Evolutionary conservation across 2,329 filamentous ascomycete species (phyloP).

Genomic region (Metarhizium guizhouense): DNA sequence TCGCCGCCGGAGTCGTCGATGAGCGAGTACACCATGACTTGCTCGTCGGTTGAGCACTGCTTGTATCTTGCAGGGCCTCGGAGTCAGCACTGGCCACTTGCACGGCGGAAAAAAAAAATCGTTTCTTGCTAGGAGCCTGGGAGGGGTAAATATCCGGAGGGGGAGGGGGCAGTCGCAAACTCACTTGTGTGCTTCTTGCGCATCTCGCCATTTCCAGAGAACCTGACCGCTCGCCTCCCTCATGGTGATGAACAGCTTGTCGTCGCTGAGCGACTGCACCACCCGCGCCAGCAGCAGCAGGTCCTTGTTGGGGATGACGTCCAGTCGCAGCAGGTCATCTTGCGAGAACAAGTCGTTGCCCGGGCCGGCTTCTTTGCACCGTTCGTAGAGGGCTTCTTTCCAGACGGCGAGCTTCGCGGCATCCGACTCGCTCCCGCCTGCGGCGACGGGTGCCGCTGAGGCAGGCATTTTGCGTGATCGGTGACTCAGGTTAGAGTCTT

Average conservation of each 20-base stretch:
- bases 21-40: slow-evolving; percentile 74
- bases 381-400: slow-evolving; percentile 49
- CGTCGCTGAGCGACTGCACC: slow-evolving; percentile 48
- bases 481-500: background rate
- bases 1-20: slow-evolving; percentile 80
- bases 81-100: too few relatives aligned
- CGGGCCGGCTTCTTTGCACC: slow-evolving; percentile 40
- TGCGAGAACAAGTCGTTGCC: slow-evolving; percentile 46
- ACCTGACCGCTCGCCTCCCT: slow-evolving; percentile 30
- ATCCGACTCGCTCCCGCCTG: slow-evolving; percentile 22
- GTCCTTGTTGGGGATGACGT: slow-evolving; percentile 49
- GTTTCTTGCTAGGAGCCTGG: too few relatives aligned
- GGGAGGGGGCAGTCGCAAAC: slow-evolving; percentile 9
- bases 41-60: slow-evolving; percentile 58
- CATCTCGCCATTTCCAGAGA: slow-evolving; percentile 48
- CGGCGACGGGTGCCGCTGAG: slow-evolving; percentile 14
- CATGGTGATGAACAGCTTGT: slow-evolving; percentile 47
- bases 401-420: slow-evolving; percentile 38
- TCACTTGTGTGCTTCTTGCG: slow-evolving; percentile 54
- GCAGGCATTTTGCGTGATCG: slow-evolving; percentile 16
- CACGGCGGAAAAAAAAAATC: too few relatives aligned
- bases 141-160: background rate
- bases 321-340: slow-evolving; percentile 46
- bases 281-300: slow-evolving; percentile 44
- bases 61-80: slow-evolving; percentile 37